Percentiles rank a stretch among this genome's conserved stretches.
phyloP scores from a whole-genome alignment of 1,139 yeast genomes.

The Scheffersomyces illinoinensis region DNA sequence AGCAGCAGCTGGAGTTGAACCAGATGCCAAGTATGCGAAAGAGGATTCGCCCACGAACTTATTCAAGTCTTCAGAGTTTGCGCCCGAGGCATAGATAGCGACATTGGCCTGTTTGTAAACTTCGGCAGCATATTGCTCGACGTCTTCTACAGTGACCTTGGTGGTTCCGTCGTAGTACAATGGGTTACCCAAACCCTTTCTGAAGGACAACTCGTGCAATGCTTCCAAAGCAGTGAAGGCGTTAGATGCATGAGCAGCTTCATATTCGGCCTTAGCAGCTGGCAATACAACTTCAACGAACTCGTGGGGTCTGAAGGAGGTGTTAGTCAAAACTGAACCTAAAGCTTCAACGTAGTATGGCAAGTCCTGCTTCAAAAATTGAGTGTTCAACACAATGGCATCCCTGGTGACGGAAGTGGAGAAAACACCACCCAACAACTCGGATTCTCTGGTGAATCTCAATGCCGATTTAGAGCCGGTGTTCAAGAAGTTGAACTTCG shows the following conservation, averaged over 20 bases:
- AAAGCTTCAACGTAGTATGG: constrained; percentile 91
- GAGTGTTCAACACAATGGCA: constrained; percentile 73
- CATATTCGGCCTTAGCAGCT: constrained; percentile 61
- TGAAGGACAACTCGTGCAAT: constrained; percentile 80
- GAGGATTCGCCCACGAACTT: constrained; percentile 68
- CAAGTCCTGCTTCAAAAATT: constrained; percentile 82
- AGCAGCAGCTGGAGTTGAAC: constrained; percentile 50
- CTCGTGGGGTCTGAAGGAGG: constrained; percentile 82
- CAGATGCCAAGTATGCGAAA: constrained; percentile 63
- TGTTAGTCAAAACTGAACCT: constrained; percentile 71
- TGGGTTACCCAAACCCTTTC: constrained; percentile 87
- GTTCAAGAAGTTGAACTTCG: constrained; percentile 83
- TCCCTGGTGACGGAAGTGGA: constrained; percentile 78
- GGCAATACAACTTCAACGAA: constrained; percentile 80
- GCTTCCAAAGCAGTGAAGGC: constrained; percentile 70
- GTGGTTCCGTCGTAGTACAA: constrained; percentile 69
- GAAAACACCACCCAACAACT: constrained; percentile 86
- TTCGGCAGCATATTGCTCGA: constrained; percentile 65
- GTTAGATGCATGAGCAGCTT: constrained; percentile 52
- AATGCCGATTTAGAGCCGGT: constrained; percentile 83
- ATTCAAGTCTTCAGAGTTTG: constrained; percentile 67
- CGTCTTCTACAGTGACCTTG: constrained; percentile 61
- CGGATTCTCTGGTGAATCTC: constrained; percentile 93
- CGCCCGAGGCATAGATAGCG: constrained; percentile 73
- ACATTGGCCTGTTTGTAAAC: constrained; percentile 74